phyloP scores from a whole-genome alignment of 1,284 basidiomycete genomes.

The Cutaneotrichosporon mucoides region DNA sequence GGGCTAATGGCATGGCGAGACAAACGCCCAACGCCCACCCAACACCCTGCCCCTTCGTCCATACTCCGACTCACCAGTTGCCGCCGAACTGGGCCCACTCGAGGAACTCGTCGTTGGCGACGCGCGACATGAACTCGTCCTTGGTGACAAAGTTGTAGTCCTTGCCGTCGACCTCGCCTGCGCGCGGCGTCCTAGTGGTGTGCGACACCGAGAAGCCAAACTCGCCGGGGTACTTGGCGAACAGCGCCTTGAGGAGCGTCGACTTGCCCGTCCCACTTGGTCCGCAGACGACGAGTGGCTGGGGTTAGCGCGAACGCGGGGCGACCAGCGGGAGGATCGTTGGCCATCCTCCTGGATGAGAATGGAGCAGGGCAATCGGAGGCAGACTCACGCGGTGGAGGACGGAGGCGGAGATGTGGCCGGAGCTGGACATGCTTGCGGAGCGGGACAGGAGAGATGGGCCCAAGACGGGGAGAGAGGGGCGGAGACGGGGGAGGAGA shows the following conservation, averaged over 20 bases:
- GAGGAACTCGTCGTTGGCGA: conserved; percentile 56
- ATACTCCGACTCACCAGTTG: conserved; percentile 66
- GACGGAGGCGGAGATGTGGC: conserved; percentile 4
- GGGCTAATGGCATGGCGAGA: no score
- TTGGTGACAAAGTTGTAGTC: conserved; percentile 58
- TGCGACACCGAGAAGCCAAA: conserved; percentile 97
- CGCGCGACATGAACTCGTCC: conserved; percentile 53
- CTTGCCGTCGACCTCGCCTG: conserved; percentile 72
- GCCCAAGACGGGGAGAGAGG: no score
- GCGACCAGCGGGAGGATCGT: no score
- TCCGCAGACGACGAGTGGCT: conserved; percentile 72
- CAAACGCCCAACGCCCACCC: neutral
- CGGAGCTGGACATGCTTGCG: conserved; percentile 3
- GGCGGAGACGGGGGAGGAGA: neutral
- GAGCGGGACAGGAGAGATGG: neutral
- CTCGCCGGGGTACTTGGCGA: conserved; percentile 72
- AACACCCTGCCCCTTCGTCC: no score
- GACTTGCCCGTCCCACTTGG: conserved; percentile 93
- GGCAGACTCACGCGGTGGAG: conserved; percentile 9
- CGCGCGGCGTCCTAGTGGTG: conserved; percentile 81
- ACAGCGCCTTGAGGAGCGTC: conserved; percentile 80
- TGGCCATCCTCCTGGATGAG: no score
- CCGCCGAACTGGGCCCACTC: conserved; percentile 76
- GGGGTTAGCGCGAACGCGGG: conserved; percentile 6
- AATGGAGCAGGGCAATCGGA: neutral